Base-by-base conservation (phyloP, 768 basidiomycete genomes). In the Austroboletus eburneus region DNA sequence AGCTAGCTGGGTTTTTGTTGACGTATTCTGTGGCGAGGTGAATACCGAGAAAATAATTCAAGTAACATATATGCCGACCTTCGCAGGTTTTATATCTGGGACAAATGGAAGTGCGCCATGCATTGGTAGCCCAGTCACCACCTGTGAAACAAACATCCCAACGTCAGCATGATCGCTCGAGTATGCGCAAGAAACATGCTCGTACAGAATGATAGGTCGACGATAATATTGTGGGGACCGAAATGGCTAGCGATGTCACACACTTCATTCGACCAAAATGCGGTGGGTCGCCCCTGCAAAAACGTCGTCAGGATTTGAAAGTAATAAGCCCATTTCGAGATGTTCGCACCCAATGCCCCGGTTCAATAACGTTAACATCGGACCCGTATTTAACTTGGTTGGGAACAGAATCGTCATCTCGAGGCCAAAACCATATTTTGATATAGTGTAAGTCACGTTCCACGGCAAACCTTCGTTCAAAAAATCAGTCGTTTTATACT, bases 141-240 rank as follows among this genome's bases (percentile, higher is more conserved):
- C 79, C 80, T 81, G 39, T n/a, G n/a, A n/a, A 27, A 27, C 5
- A 18, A 36, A 39, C 16, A 35, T 13, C 10, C n/a, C n/a, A 35
- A 35, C 3, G 33, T 58, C 36, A 50, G 20, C 5, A 5, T 13
- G 7, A 27, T 27, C 27, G 5, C 27, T 27, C 27, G 27, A 27
- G 7, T 27, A 12, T 27, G 27, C 27, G 12, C 27, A n/a, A n/a
- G n/a, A n/a, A n/a, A n/a, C n/a, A n/a, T 27, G 27, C 27, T 34
- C 79, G 56, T 51, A 84, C 85, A 85, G 57, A 86, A 78, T 2
- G 83, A 80, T 46, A 85, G 71, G 50, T 72, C 61, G 51, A 72
- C 64, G 34, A 70, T 49, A 12, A 72, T 71, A 32, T 65, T 67
- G 33, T 71, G 57, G 21, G 43, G 46, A 16, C 60, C 57, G 40